These are phyloP conservation scores for Pochonia chlamydosporia DNA, from an alignment of 2,329 filamentous ascomycete genomes.

Conservation along the genomic window DNA sequence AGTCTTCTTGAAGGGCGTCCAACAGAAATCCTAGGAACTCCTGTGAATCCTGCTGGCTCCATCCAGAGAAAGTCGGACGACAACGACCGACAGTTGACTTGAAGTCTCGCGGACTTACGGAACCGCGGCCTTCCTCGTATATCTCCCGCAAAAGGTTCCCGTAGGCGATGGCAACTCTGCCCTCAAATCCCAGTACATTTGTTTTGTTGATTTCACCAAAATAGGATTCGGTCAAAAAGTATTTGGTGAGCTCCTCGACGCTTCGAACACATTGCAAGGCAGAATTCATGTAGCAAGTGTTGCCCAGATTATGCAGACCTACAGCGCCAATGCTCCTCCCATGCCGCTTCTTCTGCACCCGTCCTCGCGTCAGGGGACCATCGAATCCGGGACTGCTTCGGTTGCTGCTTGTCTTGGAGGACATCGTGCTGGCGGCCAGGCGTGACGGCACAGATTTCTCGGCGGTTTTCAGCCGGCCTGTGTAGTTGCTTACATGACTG, in stretches of 20 bases:
- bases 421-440: conserved; percentile 17
- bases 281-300: conserved; percentile 99
- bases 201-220: conserved; percentile 75
- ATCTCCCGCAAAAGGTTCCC: conserved; percentile 70
- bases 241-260: conserved; percentile 87
- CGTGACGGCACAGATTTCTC: conserved; percentile 31
- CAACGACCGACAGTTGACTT: conserved; percentile 77
- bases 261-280: conserved; percentile 91
- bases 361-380: conserved; percentile 63
- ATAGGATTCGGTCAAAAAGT: conserved; percentile 74
- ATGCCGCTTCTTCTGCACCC: conserved; percentile 61
- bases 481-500: conserved; percentile 49
- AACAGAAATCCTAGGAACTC: conserved; percentile 94
- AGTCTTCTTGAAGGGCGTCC: conserved; percentile 89
- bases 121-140: conserved; percentile 64
- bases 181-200: conserved; percentile 82
- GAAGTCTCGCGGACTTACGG: conserved; percentile 74
- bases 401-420: conserved; percentile 43
- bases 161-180: conserved; percentile 82
- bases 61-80: conserved; percentile 83
- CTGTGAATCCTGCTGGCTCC: conserved; percentile 94
- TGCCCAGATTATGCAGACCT: conserved; percentile 84
- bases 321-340: conserved; percentile 70
- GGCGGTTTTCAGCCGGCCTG: conserved; percentile 23
- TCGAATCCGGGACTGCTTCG: conserved; percentile 62